Base-by-base conservation (phyloP, 495 filamentous ascomycete species). In the Daldinia caldariorum region DNA sequence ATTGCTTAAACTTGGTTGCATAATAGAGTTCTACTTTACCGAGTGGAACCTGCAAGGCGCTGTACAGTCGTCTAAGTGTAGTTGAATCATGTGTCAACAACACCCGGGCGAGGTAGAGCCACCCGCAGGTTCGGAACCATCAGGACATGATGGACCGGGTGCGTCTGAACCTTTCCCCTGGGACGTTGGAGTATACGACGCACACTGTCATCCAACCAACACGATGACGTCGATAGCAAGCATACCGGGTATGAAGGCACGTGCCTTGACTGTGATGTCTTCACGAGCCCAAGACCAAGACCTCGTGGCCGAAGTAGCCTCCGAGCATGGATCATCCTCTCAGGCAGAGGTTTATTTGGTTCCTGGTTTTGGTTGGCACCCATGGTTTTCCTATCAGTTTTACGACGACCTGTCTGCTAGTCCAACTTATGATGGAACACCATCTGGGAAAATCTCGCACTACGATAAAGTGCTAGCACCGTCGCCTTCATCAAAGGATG, bases 191-290 rank as follows among this genome's bases (percentile, higher is more conserved):
- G 87, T 94, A 56, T 92, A 87, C 71, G 95, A 99, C 79, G 93
- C 95, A 49, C 95, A 99, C 79, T 99, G 96, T 74, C 95, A 99
- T 78, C 94, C 95, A n/a, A 99, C 95, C 20, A 94, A 97, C 77
- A 97, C 92, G n/a, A 91, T 95, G 87, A 74, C 89, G 20, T 90
- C 86, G 5, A 81, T 94, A 53, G 71, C 84, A 38, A 79, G 80
- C 16, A 93, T 98, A 58, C 82, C 88, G 13, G 67, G 74, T 32
- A 97, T 98, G 94, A 90, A 89, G 72, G 88, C 93, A 45, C 87
- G 85, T 29, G 86, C 84, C 14, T 80, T 99, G 22, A 94, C 93
- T 4, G 85, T 96, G 61, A 97, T 99, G 94, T 88, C 92, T 7
- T 97, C 96, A 0, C 89, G 94, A 38, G 83, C 82, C 2, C 86